Evolutionary conservation across 1,139 yeast genomes (phyloP).

Genomic region (Nakaseomyces glabratus): DNA sequence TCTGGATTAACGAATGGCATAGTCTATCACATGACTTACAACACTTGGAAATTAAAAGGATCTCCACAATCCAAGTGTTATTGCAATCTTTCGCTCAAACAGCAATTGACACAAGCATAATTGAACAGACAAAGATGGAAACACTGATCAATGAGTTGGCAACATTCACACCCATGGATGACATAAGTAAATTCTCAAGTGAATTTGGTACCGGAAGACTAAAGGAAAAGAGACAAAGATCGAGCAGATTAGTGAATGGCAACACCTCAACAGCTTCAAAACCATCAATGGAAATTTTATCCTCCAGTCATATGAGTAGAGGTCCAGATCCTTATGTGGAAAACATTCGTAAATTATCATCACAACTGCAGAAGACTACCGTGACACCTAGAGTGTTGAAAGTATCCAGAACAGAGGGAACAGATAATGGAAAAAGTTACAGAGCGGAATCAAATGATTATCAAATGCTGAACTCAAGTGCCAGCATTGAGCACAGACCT

Average conservation of each 20-base stretch:
- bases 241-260: slow-evolving; percentile 9
- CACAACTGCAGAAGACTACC: slow-evolving; percentile 19
- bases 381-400: too few relatives aligned
- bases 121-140: slow-evolving; percentile 27
- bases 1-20: slow-evolving; percentile 77
- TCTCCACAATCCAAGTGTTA: slow-evolving; percentile 64
- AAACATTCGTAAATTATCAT: slow-evolving; percentile 24
- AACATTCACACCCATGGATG: slow-evolving; percentile 27
- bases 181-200: slow-evolving; percentile 26
- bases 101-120: slow-evolving; percentile 20
- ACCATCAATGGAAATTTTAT: slow-evolving; percentile 1
- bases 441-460: too few relatives aligned
- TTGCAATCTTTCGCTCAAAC: slow-evolving; percentile 64
- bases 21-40: slow-evolving; percentile 60
- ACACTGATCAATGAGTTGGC: slow-evolving; percentile 18
- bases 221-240: slow-evolving; percentile 11
- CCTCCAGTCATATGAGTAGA: slow-evolving; percentile 6
- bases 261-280: neutral
- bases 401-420: neutral
- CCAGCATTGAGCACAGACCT: too few relatives aligned
- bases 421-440: too few relatives aligned
- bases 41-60: slow-evolving; percentile 67
- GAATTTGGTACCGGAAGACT: slow-evolving; percentile 30
- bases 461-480: too few relatives aligned
- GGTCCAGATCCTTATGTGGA: slow-evolving; percentile 18